Base-by-base conservation (phyloP, 2,329 filamentous ascomycete genomes). In the Pseudocercospora pini-densiflorae region DNA sequence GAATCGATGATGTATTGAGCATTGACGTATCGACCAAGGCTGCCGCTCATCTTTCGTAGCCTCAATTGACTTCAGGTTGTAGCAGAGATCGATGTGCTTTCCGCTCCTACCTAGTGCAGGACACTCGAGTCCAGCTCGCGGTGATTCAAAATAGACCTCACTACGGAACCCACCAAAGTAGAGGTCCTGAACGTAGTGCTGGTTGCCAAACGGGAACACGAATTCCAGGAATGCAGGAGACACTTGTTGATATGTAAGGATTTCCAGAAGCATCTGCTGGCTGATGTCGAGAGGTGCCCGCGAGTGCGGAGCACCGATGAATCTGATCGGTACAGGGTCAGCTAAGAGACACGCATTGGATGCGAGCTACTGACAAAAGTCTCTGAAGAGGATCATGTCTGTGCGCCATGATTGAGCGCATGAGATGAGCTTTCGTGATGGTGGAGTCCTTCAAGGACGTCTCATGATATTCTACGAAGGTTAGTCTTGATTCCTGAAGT, bases 1-100 rank as follows among this genome's bases (percentile, higher is more conserved):
- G 57, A 81, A 80, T 0, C 75, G 76, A 61, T 82, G 79, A 65
- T 81, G 77, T 2, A 78, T 62, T 5, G 77, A 76, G 6, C 74
- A 74, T 62, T 81, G 77, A 2, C 80, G 74, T 23, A 81, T 73
- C 3, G 77, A 78, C 80, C 79, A 82, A 0, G 70, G 70, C 58
- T 72, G 62, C 12, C 40, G 36, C 16, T 36, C 19, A 63, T 43
- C 24, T 21, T 55, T 54, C 7, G 47, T 27, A 8, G 49, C 23
- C 27, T 61, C 65, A 40, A 76, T 79, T 5, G 78, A 80, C 36
- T 78, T 78, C 10, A 83, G 65, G 59, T 74, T 82, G 65, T 82
- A 83, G 61, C 79, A 79, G 5, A 82, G 43, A 9, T 78, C 75
- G 1, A 81, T 57, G 7, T 77, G 73, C 5, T 59, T 68, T 2